Base-by-base conservation (phyloP, 208 protist genomes). In the Trypanosoma lewisi region DNA sequence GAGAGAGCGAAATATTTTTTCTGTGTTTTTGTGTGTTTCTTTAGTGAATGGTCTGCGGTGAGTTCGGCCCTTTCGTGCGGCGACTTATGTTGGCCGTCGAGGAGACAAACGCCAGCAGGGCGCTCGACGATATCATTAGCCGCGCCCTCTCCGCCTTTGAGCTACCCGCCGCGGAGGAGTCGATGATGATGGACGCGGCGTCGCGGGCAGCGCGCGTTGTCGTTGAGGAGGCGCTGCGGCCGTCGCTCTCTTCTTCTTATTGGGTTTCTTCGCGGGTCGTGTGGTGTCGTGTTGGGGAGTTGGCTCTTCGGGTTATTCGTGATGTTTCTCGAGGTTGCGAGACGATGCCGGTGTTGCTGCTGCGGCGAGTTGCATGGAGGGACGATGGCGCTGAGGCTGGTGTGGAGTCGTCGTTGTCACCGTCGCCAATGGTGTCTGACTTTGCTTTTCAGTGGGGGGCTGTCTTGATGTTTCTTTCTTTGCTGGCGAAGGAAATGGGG, bases 241-340 rank as follows among this genome's bases (percentile, higher is more conserved):
- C 44, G 28, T 31, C 14, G n/a, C n/a, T n/a, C n/a, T n/a, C n/a
- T n/a, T n/a, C n/a, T n/a, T n/a, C n/a, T n/a, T n/a, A n/a, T n/a
- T n/a, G n/a, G n/a, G n/a, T n/a, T n/a, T n/a, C n/a, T n/a, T n/a
- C 23, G 21, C 47, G 57, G 36, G 37, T 21, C 6, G 47, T 36
- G 2, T 73, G 67, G 67, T 60, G 51, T 33, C 50, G 67, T 27
- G 30, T 55, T 31, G 59, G 67, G 16, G 4, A 37, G 30, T 64
- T 65, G 17, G 4, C 44, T n/a, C 4, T 61, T 16, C 39, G 53
- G 21, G 4, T 67, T 16, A 30, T 73, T 14, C 50, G 59, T 7
- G 59, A 58, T 14, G 19, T 33, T 19, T 39, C 44, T 21, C 34
- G 27, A n/a, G 31, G 12, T 27, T 41, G n/a, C n/a, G n/a, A n/a